Base-by-base conservation (phyloP, 148 eudicot species). In the Rheum nobile region DNA sequence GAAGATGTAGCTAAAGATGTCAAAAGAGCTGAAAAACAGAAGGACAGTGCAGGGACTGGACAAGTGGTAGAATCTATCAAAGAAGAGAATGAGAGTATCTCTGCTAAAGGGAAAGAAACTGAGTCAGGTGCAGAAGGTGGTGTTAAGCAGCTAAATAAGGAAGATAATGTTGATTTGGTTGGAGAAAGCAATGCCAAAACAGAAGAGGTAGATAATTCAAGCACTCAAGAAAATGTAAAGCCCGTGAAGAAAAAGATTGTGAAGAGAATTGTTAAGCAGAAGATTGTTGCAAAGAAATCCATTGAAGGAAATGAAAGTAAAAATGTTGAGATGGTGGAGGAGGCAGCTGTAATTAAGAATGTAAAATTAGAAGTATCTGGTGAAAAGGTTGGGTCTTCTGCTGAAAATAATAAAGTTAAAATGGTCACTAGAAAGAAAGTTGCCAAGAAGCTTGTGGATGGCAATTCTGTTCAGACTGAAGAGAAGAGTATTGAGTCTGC, bases 181-280 rank as follows among this genome's bases (percentile, higher is more conserved):
- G 80, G 41, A 61, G 86, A 78, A 54, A 79, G 71, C 42, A 87
- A 61, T 67, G 74, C 68, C 39, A 84, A 75, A 63, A 80, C 85
- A 61, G 82, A 55, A 63, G 85, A 71, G 52, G 86, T 24, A 39
- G 82, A 63, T 75, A 50, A 38, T 61, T 35, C 79, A 21, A 78
- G 50, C 75, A 74, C 76, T 72, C 79, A 67, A 71, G 78, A 63
- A 26, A 67, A 44, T 83, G 71, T 42, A 1, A 84, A 87, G 79
- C 59, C 85, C 35, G 92, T 77, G 67, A 95, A 87, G 81, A 95
- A 87, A 83, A 95, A 85, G 77, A 82, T 91, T 75, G 80, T 91
- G 77, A 91, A 78, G 80, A 88, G 84, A 75, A 83, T 92, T 84
- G 83, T 90, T 50, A 95, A 86, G 82, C 86, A 78, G 75, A 90